phyloP scores from a whole-genome alignment of 1,284 basidiomycete genomes.

The Salmacisia buchloeana region DNA sequence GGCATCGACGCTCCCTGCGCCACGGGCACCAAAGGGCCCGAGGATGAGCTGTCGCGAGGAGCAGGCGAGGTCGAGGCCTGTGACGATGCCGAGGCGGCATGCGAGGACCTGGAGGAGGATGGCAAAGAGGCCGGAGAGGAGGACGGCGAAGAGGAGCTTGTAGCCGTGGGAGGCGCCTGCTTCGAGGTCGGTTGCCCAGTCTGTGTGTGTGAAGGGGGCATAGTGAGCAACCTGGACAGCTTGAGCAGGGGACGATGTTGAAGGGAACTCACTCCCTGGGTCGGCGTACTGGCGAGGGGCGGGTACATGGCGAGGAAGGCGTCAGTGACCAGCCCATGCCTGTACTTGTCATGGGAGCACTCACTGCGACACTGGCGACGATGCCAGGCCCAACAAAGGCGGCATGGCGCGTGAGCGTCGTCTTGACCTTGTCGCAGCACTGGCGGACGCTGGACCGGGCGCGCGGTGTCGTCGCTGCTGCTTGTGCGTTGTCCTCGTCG shows the following conservation, averaged over 20 bases:
- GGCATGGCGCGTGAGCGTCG: neutral
- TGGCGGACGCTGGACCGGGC: neutral
- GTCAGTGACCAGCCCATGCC: neutral
- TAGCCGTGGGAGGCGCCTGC: constrained; percentile 60
- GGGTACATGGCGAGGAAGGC: neutral
- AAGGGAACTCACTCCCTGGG: neutral
- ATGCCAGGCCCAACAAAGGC: constrained; percentile 7
- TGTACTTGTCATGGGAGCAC: neutral
- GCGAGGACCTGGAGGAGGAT: constrained; percentile 67
- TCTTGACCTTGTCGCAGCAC: neutral
- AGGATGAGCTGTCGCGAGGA: constrained; percentile 38
- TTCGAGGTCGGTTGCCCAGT: constrained; percentile 49
- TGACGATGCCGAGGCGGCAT: constrained; percentile 57
- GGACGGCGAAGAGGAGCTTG: constrained; percentile 75
- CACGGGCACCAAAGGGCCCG: constrained; percentile 21
- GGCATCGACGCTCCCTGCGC: neutral
- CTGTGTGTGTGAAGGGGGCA: neutral
- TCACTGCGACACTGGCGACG: neutral
- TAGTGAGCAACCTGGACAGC: neutral
- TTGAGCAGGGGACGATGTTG: neutral
- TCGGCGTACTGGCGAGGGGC: neutral
- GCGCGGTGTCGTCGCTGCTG: neutral
- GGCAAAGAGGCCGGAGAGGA: constrained; percentile 76
- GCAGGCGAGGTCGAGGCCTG: constrained; percentile 47
- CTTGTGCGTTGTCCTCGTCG: too few species aligned